Conservation (phyloP, 208 protist species). For the Novymonas esmeraldas region DNA sequence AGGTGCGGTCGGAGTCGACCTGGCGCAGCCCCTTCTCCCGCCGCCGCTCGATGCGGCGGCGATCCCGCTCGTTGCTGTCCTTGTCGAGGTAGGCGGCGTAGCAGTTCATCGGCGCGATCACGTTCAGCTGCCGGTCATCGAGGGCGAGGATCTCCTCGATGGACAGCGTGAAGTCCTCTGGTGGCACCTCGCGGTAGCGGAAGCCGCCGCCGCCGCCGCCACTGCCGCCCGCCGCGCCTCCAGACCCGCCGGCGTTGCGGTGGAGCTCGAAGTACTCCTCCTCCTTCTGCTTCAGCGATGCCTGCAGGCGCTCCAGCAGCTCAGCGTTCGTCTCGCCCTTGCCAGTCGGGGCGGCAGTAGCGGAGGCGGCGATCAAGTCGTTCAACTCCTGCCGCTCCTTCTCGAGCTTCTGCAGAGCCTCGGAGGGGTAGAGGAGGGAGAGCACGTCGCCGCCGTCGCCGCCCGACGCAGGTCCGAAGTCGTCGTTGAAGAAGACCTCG, state of each 20-base stretch:
- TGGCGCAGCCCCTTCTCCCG: constrained; percentile 70
- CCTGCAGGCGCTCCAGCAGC: constrained; percentile 50
- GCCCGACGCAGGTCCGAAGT: constrained; percentile 16
- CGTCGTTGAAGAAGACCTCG: constrained; percentile 30
- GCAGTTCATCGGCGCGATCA: constrained; percentile 92
- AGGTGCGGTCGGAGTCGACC: constrained; percentile 64
- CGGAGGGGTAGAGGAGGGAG: constrained; percentile 68
- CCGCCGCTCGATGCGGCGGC: constrained; percentile 53
- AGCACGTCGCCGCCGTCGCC: constrained; percentile 35
- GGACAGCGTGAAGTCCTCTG: constrained; percentile 85
- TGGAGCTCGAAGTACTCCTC: constrained; percentile 88
- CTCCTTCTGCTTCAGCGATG: constrained; percentile 73
- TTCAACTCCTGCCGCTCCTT: constrained; percentile 50
- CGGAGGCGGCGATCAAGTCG: constrained; percentile 32
- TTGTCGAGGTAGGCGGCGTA: constrained; percentile 89
- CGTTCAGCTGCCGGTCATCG: constrained; percentile 93
- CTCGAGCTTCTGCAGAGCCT: constrained; percentile 45
- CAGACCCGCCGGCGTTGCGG: constrained; percentile 47
- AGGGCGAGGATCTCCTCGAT: constrained; percentile 86
- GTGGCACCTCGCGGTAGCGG: constrained; percentile 80
- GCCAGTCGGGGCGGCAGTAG: background rate
- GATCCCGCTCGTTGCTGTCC: constrained; percentile 71
- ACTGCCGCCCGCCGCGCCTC: constrained; percentile 14
- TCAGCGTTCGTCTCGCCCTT: constrained; percentile 27
- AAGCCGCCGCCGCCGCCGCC: constrained; percentile 42